Percentiles rank a stretch among this genome's conserved stretches.
These are phyloP conservation scores for Abrus precatorius DNA, from an alignment of 306 rosid species.

Conservation along the genomic window DNA sequence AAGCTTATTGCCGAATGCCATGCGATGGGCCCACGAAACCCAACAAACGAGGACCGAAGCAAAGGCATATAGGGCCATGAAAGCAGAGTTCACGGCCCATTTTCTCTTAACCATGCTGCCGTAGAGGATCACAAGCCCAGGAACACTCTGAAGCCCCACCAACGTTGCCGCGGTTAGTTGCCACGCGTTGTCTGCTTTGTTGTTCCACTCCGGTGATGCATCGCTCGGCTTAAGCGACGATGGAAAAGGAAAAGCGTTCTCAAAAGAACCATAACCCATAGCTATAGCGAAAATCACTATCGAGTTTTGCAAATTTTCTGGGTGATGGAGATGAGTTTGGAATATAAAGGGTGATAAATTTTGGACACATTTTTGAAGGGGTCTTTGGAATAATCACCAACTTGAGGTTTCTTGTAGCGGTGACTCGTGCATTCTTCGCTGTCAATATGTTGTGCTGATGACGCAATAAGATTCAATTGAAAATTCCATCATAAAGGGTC, in stretches of 20 bases:
- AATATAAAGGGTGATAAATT: slow-evolving; percentile 43
- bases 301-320: slow-evolving; percentile 47
- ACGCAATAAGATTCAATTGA: slow-evolving; percentile 37
- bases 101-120: slow-evolving; percentile 78
- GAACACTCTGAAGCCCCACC: slow-evolving; percentile 76
- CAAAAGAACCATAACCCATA: slow-evolving; percentile 40
- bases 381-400: slow-evolving; percentile 54
- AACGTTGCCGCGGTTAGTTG: slow-evolving; percentile 69
- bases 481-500: neutral
- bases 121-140: slow-evolving; percentile 70
- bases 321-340: neutral
- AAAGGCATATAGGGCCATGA: slow-evolving; percentile 75
- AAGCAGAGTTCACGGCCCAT: slow-evolving; percentile 80
- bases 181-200: slow-evolving; percentile 84
- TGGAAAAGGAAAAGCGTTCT: neutral
- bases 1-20: slow-evolving; percentile 61
- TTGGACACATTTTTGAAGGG: slow-evolving; percentile 39
- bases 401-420: slow-evolving; percentile 23
- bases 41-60: slow-evolving; percentile 71
- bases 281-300: neutral
- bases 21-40: slow-evolving; percentile 77
- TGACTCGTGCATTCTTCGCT: slow-evolving; percentile 40
- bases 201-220: slow-evolving; percentile 60
- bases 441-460: slow-evolving; percentile 8
- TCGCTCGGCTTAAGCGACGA: slow-evolving; percentile 24